Conservation (phyloP, 2,329 filamentous ascomycete species). For the Myriosclerotinia curreyana region DNA sequence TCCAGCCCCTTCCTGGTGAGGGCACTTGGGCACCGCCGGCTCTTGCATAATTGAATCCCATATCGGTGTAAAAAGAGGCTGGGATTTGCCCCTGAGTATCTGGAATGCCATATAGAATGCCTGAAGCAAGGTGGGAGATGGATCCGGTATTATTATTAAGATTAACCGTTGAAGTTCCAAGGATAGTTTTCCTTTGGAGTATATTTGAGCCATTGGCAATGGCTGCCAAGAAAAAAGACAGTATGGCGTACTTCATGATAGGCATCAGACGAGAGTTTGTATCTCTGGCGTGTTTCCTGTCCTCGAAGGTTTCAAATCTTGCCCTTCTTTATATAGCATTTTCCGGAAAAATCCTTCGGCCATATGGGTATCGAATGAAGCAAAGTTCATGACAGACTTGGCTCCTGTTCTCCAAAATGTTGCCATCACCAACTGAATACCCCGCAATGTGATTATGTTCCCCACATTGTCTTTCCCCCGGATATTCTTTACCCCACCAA, state of each 20-base stretch:
- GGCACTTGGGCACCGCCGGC: constrained; percentile 44
- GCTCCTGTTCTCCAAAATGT: background rate
- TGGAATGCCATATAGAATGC: constrained; percentile 45
- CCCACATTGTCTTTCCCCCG: background rate
- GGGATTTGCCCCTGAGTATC: constrained; percentile 42
- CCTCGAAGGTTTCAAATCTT: background rate
- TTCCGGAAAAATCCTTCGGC: background rate
- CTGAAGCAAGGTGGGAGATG: constrained; percentile 41
- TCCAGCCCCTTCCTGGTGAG: constrained; percentile 41
- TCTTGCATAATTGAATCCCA: constrained; percentile 43
- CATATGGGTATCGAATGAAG: background rate
- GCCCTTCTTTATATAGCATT: background rate
- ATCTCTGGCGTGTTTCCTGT: background rate
- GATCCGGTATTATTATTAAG: constrained; percentile 37
- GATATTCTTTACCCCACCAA: background rate
- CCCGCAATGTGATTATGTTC: background rate
- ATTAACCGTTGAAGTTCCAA: constrained; percentile 30
- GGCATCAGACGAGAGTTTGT: background rate
- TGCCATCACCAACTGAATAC: background rate
- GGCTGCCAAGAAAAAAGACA: background rate
- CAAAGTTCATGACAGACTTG: background rate
- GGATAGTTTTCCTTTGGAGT: background rate
- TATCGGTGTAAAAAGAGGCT: constrained; percentile 41
- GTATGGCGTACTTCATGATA: constrained; percentile 7
- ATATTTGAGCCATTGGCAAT: constrained; percentile 1